Evolutionary conservation across 1,284 basidiomycete genomes (phyloP).

Genomic region (Moesziomyces aphidis): DNA sequence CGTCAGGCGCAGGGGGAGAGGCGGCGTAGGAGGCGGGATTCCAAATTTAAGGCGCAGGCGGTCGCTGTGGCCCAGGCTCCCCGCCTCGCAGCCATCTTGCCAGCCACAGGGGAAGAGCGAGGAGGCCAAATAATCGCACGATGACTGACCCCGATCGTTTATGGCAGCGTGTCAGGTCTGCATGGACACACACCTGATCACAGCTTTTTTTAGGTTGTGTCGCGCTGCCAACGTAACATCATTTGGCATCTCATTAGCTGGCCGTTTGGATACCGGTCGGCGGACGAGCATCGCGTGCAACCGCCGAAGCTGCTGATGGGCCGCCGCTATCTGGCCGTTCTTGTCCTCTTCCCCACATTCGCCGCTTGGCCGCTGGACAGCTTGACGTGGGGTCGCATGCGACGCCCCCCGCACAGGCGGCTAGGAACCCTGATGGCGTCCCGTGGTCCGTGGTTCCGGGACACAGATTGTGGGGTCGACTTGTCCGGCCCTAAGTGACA

Average conservation of each 20-base stretch:
- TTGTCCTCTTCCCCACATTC: neutral
- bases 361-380: neutral
- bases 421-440: neutral
- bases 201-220: no score
- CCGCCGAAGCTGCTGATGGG: constrained; percentile 6
- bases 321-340: neutral
- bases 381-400: neutral
- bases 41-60: no score
- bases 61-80: no score
- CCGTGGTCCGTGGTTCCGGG: neutral
- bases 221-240: no score
- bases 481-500: neutral
- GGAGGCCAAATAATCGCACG: no score
- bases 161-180: no score
- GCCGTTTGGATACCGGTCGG: constrained; percentile 25
- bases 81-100: no score
- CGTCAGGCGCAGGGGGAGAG: no score
- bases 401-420: neutral
- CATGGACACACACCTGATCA: no score
- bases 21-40: no score
- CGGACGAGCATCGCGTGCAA: constrained; percentile 1
- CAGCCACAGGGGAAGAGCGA: no score
- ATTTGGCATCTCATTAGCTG: neutral
- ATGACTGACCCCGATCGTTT: no score
- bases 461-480: neutral